phyloP scores from a whole-genome alignment of 1,284 basidiomycete species.

The Cryptococcus neoformans region DNA sequence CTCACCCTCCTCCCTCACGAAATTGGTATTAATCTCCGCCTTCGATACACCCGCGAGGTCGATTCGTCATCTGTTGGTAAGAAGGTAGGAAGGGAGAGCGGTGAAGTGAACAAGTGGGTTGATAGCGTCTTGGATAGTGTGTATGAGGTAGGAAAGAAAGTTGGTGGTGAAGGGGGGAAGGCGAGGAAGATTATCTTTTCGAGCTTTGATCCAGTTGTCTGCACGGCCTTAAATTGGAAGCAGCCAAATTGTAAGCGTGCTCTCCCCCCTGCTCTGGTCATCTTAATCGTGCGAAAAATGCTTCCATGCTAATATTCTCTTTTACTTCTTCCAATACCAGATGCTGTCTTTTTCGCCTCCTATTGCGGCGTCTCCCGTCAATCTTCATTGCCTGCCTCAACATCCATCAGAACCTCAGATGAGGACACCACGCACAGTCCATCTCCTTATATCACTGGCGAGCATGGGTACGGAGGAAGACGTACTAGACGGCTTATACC shows the following conservation, averaged over 20 bases:
- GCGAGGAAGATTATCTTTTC: conserved; percentile 77
- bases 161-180: conserved; percentile 9
- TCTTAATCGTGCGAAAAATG: background rate
- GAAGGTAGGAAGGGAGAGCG: conserved; percentile 51
- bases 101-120: conserved; percentile 74
- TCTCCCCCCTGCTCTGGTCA: background rate
- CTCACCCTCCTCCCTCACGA: conserved; percentile 71
- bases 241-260: conserved; percentile 85
- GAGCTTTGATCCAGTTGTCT: conserved; percentile 82
- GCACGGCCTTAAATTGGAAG: conserved; percentile 86
- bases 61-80: conserved; percentile 50
- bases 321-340: conserved; percentile 50
- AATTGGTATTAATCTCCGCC: conserved; percentile 74
- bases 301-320: conserved; percentile 5
- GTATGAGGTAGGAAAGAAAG: conserved; percentile 56
- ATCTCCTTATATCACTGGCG: too few species aligned
- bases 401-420: background rate
- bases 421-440: background rate
- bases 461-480: too few species aligned
- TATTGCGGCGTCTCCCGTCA: conserved; percentile 67
- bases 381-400: background rate
- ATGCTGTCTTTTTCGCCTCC: conserved; percentile 93
- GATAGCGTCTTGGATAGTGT: conserved; percentile 63
- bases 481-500: conserved; percentile 36
- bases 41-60: conserved; percentile 61